phyloP scores from a whole-genome alignment of 2,329 filamentous ascomycete genomes.

The Xylariaceae sp. region DNA sequence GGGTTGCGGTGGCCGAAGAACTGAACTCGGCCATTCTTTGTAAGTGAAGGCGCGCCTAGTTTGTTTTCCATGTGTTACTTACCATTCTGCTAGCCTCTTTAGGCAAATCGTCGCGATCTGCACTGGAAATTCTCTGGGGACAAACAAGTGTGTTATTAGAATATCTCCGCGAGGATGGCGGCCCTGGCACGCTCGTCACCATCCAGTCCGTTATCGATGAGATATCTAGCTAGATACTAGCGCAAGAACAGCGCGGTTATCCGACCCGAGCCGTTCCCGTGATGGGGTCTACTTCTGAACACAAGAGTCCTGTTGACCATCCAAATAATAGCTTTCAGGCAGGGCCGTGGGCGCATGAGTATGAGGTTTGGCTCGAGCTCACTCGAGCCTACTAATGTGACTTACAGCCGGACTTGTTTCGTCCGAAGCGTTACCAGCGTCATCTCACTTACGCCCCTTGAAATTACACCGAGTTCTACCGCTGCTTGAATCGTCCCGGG shows the following conservation, averaged over 20 bases:
- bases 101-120: conserved; percentile 85
- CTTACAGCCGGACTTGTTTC: too few relatives aligned
- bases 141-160: conserved; percentile 87
- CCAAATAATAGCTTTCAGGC: not conserved
- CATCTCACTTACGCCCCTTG: too few relatives aligned
- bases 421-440: too few relatives aligned
- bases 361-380: too few relatives aligned
- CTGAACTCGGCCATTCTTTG: conserved; percentile 90
- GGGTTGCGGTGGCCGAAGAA: conserved; percentile 84
- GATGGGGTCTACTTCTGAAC: not conserved
- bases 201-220: conserved; percentile 53
- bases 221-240: conserved; percentile 44
- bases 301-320: not conserved
- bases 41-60: conserved; percentile 49
- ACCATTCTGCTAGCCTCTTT: conserved; percentile 67
- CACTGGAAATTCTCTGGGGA: conserved; percentile 81
- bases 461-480: too few relatives aligned
- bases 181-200: conserved; percentile 79
- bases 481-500: too few relatives aligned
- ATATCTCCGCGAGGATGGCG: conserved; percentile 77
- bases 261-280: too few relatives aligned
- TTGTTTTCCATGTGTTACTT: conserved; percentile 11
- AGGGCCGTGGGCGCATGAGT: too few relatives aligned
- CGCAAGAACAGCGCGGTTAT: too few relatives aligned
- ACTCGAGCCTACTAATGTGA: too few relatives aligned